Percentiles rank a stretch among this genome's conserved stretches.
Conservation (phyloP, 106 monocot species). For the Agapanthus africanus region DNA sequence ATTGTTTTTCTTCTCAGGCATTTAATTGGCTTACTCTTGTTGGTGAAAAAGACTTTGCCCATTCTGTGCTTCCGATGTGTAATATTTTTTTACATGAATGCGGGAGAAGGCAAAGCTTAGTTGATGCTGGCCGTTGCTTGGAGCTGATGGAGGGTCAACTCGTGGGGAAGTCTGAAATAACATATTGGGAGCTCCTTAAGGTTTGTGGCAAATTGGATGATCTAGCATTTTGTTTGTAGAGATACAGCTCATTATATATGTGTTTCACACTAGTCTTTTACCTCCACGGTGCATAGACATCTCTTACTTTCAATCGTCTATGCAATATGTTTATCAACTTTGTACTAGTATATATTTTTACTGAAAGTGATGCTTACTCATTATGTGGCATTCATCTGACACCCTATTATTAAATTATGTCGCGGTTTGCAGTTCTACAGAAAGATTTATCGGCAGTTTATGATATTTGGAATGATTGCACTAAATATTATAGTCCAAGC, state of each 20-base stretch:
- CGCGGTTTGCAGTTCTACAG: constrained; percentile 66
- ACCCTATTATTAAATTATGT: constrained; percentile 2
- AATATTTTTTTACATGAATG: constrained; percentile 63
- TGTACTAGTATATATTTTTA: no score
- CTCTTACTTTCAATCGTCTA: no score
- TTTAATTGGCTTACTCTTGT: constrained; percentile 52
- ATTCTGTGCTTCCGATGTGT: constrained; percentile 33
- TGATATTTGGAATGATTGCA: constrained; percentile 60
- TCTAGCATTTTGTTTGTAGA: not conserved
- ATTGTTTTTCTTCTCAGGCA: constrained; percentile 39
- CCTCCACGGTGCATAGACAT: no score
- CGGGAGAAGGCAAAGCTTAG: constrained; percentile 20
- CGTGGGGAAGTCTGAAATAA: constrained; percentile 86
- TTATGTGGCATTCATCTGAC: constrained; percentile 5
- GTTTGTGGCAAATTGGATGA: constrained; percentile 25
- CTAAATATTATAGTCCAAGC: constrained; percentile 51
- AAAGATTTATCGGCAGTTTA: constrained; percentile 40
- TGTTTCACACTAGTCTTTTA: not conserved
- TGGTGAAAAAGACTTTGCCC: constrained; percentile 32
- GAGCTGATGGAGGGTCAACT: constrained; percentile 52
- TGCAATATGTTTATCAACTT: no score
- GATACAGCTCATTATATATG: not conserved
- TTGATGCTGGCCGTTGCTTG: constrained; percentile 45
- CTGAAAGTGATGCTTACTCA: not conserved
- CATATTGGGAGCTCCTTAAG: constrained; percentile 87